A percentile compares a stretch with the other conserved stretches of the same genome.
These are phyloP conservation scores for Uronychia binucleata DNA, from an alignment of 73 alveolate genomes.

Conservation along the genomic window DNA sequence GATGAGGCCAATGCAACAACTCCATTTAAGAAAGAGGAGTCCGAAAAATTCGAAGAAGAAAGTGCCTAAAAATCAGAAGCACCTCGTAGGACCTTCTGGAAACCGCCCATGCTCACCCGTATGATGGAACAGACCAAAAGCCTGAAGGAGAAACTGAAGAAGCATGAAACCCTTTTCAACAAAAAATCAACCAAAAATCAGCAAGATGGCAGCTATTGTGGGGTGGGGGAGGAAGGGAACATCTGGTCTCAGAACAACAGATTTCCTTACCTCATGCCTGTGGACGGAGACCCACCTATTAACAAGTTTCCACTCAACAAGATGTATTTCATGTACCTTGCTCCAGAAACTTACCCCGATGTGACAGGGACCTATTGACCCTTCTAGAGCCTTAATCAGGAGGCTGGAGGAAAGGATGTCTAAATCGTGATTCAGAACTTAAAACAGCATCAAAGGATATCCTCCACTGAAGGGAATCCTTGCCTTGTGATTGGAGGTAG, in stretches of 20 bases:
- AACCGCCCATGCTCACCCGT: background rate
- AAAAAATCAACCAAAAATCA: too few relatives aligned
- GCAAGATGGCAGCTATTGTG: too few relatives aligned
- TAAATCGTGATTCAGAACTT: too few relatives aligned
- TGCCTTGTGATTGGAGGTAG: too few relatives aligned
- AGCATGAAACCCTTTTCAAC: too few relatives aligned
- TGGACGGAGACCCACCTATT: background rate
- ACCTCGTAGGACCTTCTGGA: background rate
- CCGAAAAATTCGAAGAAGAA: too few relatives aligned
- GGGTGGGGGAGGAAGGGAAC: background rate
- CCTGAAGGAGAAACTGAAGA: background rate
- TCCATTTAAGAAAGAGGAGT: background rate
- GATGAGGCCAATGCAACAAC: background rate
- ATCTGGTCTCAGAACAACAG: background rate
- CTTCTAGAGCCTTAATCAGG: too few relatives aligned
- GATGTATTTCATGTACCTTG: background rate
- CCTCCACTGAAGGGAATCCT: too few relatives aligned
- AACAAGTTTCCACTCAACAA: too few relatives aligned
- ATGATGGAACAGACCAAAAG: background rate
- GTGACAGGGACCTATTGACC: background rate
- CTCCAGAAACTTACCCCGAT: background rate
- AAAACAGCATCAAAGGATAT: too few relatives aligned
- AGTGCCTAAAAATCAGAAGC: too few relatives aligned
- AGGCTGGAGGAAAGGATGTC: too few relatives aligned
- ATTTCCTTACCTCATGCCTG: background rate